Conservation (phyloP, 768 basidiomycete species). For the Fomitopsis serialis region DNA sequence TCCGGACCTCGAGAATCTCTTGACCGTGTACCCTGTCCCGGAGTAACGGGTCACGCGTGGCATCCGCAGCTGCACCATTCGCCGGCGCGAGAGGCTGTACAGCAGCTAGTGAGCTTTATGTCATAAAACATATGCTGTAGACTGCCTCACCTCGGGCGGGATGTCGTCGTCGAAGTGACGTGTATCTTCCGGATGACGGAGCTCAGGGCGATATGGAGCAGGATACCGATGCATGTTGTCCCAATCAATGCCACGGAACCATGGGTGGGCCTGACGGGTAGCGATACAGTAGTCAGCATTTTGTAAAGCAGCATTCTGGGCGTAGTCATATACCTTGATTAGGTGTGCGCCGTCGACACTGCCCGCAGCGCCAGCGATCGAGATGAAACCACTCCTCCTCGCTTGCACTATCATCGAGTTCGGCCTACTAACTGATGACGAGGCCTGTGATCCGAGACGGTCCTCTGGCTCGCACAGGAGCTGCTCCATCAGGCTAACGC, state of each 20-base stretch:
- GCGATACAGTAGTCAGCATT: slow-evolving; percentile 10
- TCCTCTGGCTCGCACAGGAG: slow-evolving; percentile 95
- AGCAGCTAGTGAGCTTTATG: neutral
- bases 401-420: slow-evolving; percentile 73
- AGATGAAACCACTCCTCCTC: slow-evolving; percentile 69
- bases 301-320: neutral
- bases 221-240: slow-evolving; percentile 74
- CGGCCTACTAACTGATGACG: slow-evolving; percentile 64
- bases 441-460: slow-evolving; percentile 74
- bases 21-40: slow-evolving; percentile 81
- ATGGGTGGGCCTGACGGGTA: slow-evolving; percentile 66
- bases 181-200: slow-evolving; percentile 80
- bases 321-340: slow-evolving; percentile 61
- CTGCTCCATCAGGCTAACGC: slow-evolving; percentile 80
- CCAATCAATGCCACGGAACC: slow-evolving; percentile 92
- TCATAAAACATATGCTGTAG: neutral
- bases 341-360: slow-evolving; percentile 81
- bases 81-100: slow-evolving; percentile 80
- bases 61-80: slow-evolving; percentile 78
- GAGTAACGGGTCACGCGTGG: slow-evolving; percentile 85
- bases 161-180: slow-evolving; percentile 95
- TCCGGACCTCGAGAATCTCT: slow-evolving; percentile 84
- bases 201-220: slow-evolving; percentile 87
- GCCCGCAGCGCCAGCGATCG: slow-evolving; percentile 38
- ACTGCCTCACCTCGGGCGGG: slow-evolving; percentile 65